These are phyloP conservation scores for Onygenales sp. DNA, from an alignment of 2,329 filamentous ascomycete genomes.

Conservation along the genomic window DNA sequence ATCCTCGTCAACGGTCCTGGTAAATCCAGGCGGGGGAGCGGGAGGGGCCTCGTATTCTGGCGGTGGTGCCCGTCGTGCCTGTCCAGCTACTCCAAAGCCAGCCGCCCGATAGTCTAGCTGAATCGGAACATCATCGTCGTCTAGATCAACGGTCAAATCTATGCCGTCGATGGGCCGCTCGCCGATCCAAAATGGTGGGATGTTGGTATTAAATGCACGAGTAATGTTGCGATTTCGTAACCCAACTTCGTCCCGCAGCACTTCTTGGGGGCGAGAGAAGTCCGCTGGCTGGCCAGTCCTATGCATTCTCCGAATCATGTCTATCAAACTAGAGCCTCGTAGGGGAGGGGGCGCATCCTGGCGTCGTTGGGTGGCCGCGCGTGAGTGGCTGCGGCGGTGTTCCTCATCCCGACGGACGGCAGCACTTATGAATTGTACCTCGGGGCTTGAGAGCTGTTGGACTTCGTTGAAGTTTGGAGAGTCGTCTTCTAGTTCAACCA, in stretches of 20 bases:
- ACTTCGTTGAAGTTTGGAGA: slow-evolving; percentile 9
- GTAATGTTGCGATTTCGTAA: slow-evolving; percentile 2
- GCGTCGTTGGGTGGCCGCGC: background rate
- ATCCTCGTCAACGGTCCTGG: slow-evolving; percentile 62
- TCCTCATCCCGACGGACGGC: slow-evolving; percentile 15
- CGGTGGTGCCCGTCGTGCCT: slow-evolving; percentile 13
- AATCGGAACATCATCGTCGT: slow-evolving; percentile 18
- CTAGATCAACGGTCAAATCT: slow-evolving; percentile 19
- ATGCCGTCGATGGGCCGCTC: slow-evolving; percentile 13
- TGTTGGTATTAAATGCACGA: slow-evolving; percentile 7
- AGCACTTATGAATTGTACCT: slow-evolving; percentile 41
- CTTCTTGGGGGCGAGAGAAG: slow-evolving; percentile 4
- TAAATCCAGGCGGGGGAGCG: slow-evolving; percentile 67
- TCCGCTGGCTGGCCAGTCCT: background rate
- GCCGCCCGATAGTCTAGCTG: slow-evolving; percentile 31
- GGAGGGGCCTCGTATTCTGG: slow-evolving; percentile 51
- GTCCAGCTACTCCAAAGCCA: slow-evolving; percentile 30
- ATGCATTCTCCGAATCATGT: slow-evolving; percentile 9
- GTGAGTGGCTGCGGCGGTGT: slow-evolving; percentile 4
- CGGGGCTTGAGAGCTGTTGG: slow-evolving; percentile 29
- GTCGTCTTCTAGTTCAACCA: slow-evolving; percentile 34
- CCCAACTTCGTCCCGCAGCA: slow-evolving; percentile 16
- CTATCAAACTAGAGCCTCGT: slow-evolving; percentile 6
- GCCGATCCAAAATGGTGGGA: slow-evolving; percentile 18
- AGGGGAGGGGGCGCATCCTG: background rate